Conservation (phyloP, 176 grass and related monocot species). For the Oryza coarctata region DNA sequence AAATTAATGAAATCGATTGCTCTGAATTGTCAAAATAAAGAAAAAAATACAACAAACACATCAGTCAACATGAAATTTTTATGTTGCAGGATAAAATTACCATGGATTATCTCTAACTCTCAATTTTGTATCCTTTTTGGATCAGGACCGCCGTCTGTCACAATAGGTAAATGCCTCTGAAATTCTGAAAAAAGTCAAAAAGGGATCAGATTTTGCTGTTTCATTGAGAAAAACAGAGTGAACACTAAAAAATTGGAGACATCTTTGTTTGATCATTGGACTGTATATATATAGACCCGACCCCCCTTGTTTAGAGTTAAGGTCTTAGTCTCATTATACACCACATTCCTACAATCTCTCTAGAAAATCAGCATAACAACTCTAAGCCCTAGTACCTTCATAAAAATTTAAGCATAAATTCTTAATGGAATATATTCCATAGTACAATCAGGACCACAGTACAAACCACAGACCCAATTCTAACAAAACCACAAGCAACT, state of each 20-base stretch:
- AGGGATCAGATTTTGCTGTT: not conserved
- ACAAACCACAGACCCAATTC: not conserved
- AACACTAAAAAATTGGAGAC: slow-evolving; percentile 6
- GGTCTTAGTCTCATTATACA: too few relatives aligned
- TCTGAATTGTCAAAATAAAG: not conserved
- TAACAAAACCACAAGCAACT: not conserved
- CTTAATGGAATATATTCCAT: slow-evolving; percentile 6
- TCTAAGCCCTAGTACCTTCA: not conserved
- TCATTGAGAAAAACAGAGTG: not conserved
- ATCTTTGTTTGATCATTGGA: too few relatives aligned
- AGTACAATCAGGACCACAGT: slow-evolving; percentile 12
- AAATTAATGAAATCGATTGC: not conserved
- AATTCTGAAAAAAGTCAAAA: slow-evolving; percentile 12
- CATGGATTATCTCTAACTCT: slow-evolving; percentile 34
- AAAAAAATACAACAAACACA: slow-evolving; percentile 2
- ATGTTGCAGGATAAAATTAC: slow-evolving; percentile 35
- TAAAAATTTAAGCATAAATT: slow-evolving; percentile 26
- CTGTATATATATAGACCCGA: too few relatives aligned
- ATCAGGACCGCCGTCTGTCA: slow-evolving; percentile 35
- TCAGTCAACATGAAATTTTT: not conserved
- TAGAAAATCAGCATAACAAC: slow-evolving; percentile 7
- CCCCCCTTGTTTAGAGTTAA: too few relatives aligned
- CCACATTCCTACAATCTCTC: too few relatives aligned
- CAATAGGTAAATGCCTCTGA: slow-evolving; percentile 5
- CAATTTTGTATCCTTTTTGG: not conserved